Evolutionary conservation across 2,329 filamentous ascomycete genomes (phyloP).

Genomic region (Verticillium isaacii): DNA sequence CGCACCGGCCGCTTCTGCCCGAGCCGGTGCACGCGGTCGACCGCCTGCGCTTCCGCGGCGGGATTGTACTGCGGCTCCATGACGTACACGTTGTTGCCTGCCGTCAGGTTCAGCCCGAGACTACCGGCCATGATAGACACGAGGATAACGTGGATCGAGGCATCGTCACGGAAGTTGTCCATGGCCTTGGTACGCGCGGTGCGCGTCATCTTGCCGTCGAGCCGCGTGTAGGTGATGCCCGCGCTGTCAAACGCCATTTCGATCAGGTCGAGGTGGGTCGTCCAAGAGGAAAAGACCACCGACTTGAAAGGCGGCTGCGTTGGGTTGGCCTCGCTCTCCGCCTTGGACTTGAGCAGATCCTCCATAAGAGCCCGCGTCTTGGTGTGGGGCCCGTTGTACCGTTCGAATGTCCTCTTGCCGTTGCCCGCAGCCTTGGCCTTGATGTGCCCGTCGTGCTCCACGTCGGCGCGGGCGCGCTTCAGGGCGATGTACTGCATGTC

Average conservation of each 20-base stretch:
- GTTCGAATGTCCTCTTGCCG: constrained; percentile 40
- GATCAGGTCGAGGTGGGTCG: constrained; percentile 87
- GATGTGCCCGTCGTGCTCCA: constrained; percentile 50
- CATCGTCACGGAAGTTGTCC: constrained; percentile 70
- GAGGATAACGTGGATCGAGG: constrained; percentile 70
- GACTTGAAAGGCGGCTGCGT: constrained; percentile 78
- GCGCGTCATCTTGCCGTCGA: constrained; percentile 86
- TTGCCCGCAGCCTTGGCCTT: constrained; percentile 18
- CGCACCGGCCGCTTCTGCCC: constrained; percentile 85
- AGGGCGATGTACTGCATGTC: constrained; percentile 64
- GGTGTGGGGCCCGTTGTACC: constrained; percentile 82
- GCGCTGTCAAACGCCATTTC: constrained; percentile 69
- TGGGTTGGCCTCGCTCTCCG: constrained; percentile 55
- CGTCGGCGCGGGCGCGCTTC: constrained; percentile 53
- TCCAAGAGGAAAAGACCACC: constrained; percentile 96
- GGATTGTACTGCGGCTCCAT: constrained; percentile 99
- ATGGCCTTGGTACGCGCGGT: constrained; percentile 69
- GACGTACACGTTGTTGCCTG: constrained; percentile 82
- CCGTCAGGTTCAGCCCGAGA: constrained; percentile 83
- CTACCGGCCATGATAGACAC: constrained; percentile 92
- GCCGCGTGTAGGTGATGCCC: constrained; percentile 67
- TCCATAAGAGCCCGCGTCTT: constrained; percentile 81
- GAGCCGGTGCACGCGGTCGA: constrained; percentile 87
- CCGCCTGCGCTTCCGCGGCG: constrained; percentile 86
- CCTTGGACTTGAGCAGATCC: constrained; percentile 63